These are phyloP conservation scores for Quercus phellos DNA, from an alignment of 331 rosid species.

Conservation along the genomic window DNA sequence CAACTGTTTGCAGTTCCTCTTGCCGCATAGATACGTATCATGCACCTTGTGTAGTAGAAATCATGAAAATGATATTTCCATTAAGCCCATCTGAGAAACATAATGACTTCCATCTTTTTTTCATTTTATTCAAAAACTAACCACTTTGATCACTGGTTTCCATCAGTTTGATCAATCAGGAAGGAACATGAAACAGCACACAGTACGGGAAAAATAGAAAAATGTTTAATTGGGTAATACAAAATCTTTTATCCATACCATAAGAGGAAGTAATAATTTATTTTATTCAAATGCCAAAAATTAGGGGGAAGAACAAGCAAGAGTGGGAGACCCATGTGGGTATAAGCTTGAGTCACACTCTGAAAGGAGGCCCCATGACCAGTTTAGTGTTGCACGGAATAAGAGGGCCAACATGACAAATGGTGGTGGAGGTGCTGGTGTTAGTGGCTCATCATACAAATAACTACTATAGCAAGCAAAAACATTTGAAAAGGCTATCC, in stretches of 20 bases:
- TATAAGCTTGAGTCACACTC: constrained; percentile 16
- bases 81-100: constrained; percentile 25
- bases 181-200: background rate
- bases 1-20: constrained; percentile 19
- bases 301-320: constrained; percentile 13
- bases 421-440: constrained; percentile 74
- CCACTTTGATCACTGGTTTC: constrained; percentile 7
- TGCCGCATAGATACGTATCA: constrained; percentile 50
- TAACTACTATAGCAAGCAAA: constrained; percentile 41
- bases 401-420: constrained; percentile 43
- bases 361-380: constrained; percentile 23
- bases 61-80: constrained; percentile 31
- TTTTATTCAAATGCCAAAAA: constrained; percentile 12
- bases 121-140: constrained; percentile 21
- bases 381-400: constrained; percentile 33
- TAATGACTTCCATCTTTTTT: constrained; percentile 22
- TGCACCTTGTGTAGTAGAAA: constrained; percentile 27
- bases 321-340: constrained; percentile 26
- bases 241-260: constrained; percentile 6
- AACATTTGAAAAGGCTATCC: constrained; percentile 53
- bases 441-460: constrained; percentile 52
- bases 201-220: background rate
- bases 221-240: constrained; percentile 8
- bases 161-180: background rate
- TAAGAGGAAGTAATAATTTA: background rate